A percentile compares a stretch with the other conserved stretches of the same genome.
Conservation (phyloP, 495 filamentous ascomycete species). For the Extremus antarcticus region DNA sequence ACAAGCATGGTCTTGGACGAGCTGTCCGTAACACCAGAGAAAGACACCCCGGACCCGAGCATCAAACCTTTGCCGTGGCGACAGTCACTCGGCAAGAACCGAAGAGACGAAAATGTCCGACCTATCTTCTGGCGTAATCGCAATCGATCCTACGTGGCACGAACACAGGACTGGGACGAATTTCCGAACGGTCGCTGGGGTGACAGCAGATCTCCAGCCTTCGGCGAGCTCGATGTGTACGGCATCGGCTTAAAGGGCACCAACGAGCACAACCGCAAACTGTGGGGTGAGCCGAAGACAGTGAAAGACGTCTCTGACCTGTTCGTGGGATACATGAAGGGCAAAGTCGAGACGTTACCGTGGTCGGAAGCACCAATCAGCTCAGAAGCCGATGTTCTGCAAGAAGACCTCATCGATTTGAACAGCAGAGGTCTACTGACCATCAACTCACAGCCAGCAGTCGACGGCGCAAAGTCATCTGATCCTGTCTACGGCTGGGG, state of each 20-base stretch:
- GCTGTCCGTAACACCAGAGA: slow-evolving; percentile 56
- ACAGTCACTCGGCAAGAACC: slow-evolving; percentile 77
- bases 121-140: slow-evolving; percentile 99
- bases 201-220: slow-evolving; percentile 91
- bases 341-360: slow-evolving; percentile 70
- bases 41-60: slow-evolving; percentile 56
- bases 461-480: slow-evolving; percentile 82
- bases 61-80: slow-evolving; percentile 89
- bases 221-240: slow-evolving; percentile 92
- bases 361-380: slow-evolving; percentile 91
- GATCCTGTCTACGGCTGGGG: slow-evolving; percentile 90
- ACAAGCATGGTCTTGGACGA: slow-evolving; percentile 91
- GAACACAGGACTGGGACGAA: slow-evolving; percentile 98
- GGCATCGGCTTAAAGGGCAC: slow-evolving; percentile 92
- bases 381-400: slow-evolving; percentile 66
- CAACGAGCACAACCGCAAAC: slow-evolving; percentile 90
- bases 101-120: slow-evolving; percentile 87
- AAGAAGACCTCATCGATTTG: slow-evolving; percentile 61
- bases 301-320: slow-evolving; percentile 69
- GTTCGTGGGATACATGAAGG: slow-evolving; percentile 72
- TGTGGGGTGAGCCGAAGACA: slow-evolving; percentile 80
- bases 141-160: slow-evolving; percentile 85
- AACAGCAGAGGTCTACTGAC: slow-evolving; percentile 84
- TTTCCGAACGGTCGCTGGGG: slow-evolving; percentile 99
- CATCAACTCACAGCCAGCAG: slow-evolving; percentile 94